Evolutionary conservation across 192 early-diverging fungal species (phyloP).

Genomic region (Coemansia sp.): DNA sequence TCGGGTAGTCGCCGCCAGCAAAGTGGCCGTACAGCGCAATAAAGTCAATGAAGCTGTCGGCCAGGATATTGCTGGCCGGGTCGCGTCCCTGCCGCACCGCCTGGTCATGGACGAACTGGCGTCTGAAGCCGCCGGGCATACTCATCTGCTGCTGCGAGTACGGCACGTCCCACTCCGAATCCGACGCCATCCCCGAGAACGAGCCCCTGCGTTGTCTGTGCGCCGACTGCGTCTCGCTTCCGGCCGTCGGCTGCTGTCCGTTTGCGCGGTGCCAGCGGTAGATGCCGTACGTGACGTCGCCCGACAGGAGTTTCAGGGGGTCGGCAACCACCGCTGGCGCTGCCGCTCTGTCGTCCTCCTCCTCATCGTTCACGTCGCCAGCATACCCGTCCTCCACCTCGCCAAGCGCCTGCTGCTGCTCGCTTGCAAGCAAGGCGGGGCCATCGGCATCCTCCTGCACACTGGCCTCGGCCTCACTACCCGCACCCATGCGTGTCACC

Average conservation of each 20-base stretch:
- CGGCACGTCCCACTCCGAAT: slow-evolving; percentile 42
- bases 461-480: no score
- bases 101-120: slow-evolving; percentile 80
- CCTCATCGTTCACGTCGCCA: slow-evolving; percentile 37
- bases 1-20: slow-evolving; percentile 89
- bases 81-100: slow-evolving; percentile 64
- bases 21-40: slow-evolving; percentile 90
- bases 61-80: slow-evolving; percentile 63
- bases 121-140: slow-evolving; percentile 84
- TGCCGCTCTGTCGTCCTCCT: slow-evolving; percentile 22
- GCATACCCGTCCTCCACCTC: slow-evolving; percentile 33
- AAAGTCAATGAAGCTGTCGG: slow-evolving; percentile 92
- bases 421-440: not conserved
- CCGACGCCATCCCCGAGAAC: slow-evolving; percentile 38
- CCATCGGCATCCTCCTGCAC: no score
- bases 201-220: slow-evolving; percentile 24
- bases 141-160: slow-evolving; percentile 53
- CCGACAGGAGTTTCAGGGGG: slow-evolving; percentile 64
- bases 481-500: slow-evolving; percentile 59
- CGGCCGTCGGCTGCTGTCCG: slow-evolving; percentile 45
- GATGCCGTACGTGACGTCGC: slow-evolving; percentile 78
- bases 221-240: slow-evolving; percentile 1
- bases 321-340: slow-evolving; percentile 31
- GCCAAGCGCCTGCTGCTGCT: not conserved
- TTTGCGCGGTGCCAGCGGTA: slow-evolving; percentile 81